Conservation (phyloP, 768 basidiomycete species). For the Thelephora ganbajun region DNA sequence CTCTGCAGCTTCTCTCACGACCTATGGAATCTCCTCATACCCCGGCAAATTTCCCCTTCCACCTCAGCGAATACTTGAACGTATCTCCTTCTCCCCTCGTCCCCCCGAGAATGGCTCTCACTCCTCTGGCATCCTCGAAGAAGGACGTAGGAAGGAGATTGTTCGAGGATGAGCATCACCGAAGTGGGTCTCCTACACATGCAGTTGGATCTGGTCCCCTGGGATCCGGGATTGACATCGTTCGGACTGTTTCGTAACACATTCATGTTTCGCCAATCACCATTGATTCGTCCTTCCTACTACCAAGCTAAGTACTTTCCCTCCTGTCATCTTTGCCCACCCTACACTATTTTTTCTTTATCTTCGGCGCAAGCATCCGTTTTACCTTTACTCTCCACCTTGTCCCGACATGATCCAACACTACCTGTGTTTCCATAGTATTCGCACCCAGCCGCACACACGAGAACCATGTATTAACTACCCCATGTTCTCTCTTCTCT, state of each 20-base stretch:
- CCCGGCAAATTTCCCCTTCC: conserved; percentile 31
- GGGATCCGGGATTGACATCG: conserved; percentile 13
- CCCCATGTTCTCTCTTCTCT: not conserved
- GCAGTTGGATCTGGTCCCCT: conserved; percentile 6
- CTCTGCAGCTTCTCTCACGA: conserved; percentile 3
- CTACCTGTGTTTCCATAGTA: too few relatives aligned
- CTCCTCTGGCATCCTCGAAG: conserved; percentile 31
- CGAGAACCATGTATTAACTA: not conserved
- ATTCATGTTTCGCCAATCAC: not conserved
- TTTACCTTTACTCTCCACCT: too few relatives aligned
- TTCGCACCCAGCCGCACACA: too few relatives aligned
- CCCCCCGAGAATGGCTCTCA: conserved; percentile 15
- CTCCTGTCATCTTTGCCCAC: not conserved
- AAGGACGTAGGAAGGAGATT: conserved; percentile 53
- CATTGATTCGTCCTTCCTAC: not conserved
- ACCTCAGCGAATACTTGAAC: conserved; percentile 60
- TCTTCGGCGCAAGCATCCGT: not conserved
- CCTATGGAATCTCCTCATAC: conserved; percentile 18
- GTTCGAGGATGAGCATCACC: conserved; percentile 53
- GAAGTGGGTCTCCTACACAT: not conserved
- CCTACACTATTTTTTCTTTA: not conserved
- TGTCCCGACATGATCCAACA: too few relatives aligned
- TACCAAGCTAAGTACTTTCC: not conserved
- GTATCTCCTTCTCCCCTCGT: conserved; percentile 51
- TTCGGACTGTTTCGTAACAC: conserved; percentile 5